These are phyloP conservation scores for Lipomyces lipofer DNA, from an alignment of 805 yeast genomes.

Conservation along the genomic window DNA sequence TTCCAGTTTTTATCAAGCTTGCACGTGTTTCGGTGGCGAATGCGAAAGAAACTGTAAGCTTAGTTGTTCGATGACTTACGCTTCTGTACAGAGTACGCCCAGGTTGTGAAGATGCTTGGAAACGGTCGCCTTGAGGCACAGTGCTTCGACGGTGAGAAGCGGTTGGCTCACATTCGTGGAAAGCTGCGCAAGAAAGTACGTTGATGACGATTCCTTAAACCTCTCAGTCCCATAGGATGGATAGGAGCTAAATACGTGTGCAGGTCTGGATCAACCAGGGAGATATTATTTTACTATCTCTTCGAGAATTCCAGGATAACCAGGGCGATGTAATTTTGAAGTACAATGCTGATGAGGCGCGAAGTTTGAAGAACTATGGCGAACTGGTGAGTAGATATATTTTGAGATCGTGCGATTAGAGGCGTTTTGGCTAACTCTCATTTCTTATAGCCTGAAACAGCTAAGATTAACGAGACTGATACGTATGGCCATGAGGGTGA, in stretches of 20 bases:
- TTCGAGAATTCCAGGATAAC: constrained; percentile 98
- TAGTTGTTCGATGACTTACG: too few relatives aligned
- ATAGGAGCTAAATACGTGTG: background rate
- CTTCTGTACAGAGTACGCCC: constrained; percentile 79
- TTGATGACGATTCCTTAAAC: too few relatives aligned
- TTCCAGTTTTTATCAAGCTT: background rate
- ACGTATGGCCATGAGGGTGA: constrained; percentile 95
- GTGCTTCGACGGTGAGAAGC: constrained; percentile 90
- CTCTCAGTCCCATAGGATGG: background rate
- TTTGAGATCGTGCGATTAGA: constrained; percentile 6
- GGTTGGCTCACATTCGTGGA: constrained; percentile 98
- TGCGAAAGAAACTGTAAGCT: background rate
- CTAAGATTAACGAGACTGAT: constrained; percentile 96
- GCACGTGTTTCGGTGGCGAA: background rate
- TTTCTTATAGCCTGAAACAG: constrained; percentile 72
- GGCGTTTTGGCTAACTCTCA: too few relatives aligned
- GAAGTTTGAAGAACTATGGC: constrained; percentile 91
- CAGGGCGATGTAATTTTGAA: constrained; percentile 98
- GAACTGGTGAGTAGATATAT: constrained; percentile 53
- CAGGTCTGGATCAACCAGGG: constrained; percentile 92
- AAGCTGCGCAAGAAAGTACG: constrained; percentile 94
- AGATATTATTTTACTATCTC: constrained; percentile 90
- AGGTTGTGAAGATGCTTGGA: constrained; percentile 97
- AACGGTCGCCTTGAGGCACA: constrained; percentile 94
- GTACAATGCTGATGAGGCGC: constrained; percentile 96